Conservation (phyloP, 257 asterid species). For the Paraleonurus japonicus region DNA sequence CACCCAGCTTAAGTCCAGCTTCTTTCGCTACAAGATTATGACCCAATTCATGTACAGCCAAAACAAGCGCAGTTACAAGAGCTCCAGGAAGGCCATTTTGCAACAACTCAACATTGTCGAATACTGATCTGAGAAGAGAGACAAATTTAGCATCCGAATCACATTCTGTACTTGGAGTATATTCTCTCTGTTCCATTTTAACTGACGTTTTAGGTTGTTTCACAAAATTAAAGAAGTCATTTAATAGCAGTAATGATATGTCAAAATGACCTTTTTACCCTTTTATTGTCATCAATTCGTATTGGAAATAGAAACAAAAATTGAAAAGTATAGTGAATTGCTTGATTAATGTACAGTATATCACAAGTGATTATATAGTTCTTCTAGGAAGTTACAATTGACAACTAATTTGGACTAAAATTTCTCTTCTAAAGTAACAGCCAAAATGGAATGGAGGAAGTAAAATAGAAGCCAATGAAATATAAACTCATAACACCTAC, state of each 20-base stretch:
- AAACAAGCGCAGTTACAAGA: constrained; percentile 75
- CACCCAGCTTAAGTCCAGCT: constrained; percentile 74
- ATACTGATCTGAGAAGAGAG: constrained; percentile 59
- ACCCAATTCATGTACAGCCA: constrained; percentile 79
- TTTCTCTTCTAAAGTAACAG: background rate
- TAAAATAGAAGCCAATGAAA: background rate
- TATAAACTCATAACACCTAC: background rate
- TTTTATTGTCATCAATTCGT: background rate
- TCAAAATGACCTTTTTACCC: background rate
- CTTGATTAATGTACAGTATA: background rate
- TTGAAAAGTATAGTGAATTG: background rate
- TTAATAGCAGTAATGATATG: background rate
- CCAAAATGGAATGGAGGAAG: background rate
- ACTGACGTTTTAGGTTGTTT: background rate
- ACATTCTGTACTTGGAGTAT: background rate
- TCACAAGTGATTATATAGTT: background rate
- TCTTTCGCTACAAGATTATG: constrained; percentile 73
- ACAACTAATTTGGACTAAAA: background rate
- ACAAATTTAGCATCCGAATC: background rate
- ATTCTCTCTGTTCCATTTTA: background rate
- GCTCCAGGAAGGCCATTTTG: constrained; percentile 91
- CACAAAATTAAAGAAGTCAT: background rate
- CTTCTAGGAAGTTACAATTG: background rate
- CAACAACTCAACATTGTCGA: constrained; percentile 69
- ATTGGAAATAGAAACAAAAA: background rate